These are phyloP conservation scores for Rhizopogon roseolus DNA, from an alignment of 768 basidiomycete species.

Conservation along the genomic window DNA sequence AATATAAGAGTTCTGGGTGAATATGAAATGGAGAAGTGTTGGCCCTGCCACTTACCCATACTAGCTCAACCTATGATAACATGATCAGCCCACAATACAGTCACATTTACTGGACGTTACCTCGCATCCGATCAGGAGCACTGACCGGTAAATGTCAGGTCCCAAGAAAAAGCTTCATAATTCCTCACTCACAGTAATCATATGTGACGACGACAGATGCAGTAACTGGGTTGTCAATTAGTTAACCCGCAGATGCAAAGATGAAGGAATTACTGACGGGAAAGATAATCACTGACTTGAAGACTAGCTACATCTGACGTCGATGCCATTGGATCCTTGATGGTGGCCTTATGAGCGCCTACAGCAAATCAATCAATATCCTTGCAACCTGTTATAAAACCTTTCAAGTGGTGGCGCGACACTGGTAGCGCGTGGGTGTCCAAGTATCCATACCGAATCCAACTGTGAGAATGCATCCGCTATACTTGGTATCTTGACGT, in stretches of 20 bases:
- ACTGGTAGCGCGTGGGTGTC: not conserved
- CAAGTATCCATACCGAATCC: not conserved
- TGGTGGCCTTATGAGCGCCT: not conserved
- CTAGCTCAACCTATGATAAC: not conserved
- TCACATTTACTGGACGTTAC: not conserved
- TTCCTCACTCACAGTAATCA: not conserved
- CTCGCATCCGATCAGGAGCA: not conserved
- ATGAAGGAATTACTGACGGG: not conserved
- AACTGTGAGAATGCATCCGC: not conserved
- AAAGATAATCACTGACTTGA: not conserved
- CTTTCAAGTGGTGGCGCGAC: not conserved
- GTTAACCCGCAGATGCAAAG: not conserved
- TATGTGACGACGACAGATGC: not conserved
- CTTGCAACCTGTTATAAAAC: not conserved
- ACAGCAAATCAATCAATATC: not conserved
- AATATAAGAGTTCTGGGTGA: not conserved
- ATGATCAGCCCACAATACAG: not conserved
- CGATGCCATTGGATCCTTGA: not conserved
- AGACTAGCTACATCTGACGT: not conserved
- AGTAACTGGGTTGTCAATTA: not conserved
- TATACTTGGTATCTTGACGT: not conserved
- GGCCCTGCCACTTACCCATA: slow-evolving; percentile 7
- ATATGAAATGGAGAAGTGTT: not conserved
- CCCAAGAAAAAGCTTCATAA: not conserved
- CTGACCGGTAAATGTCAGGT: not conserved